Evolutionary conservation across 2,329 filamentous ascomycete species (phyloP), one percentile per base, ranked within the genome.

Genomic region (Neoascochyta sp.): DNA sequence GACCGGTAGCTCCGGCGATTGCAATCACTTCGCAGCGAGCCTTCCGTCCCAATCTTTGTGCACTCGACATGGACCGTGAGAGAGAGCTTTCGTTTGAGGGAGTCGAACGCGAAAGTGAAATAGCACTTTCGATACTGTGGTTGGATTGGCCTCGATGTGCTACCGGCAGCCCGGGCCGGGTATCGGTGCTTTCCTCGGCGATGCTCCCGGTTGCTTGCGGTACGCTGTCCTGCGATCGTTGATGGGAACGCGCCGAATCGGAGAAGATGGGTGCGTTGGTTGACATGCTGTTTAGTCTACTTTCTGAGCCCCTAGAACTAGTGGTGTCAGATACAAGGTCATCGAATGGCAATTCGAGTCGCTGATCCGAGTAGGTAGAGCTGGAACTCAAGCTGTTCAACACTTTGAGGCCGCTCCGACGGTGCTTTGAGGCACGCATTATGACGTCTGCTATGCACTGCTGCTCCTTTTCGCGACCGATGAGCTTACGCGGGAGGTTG

Each of bases 401-500:
- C 7, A 66, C 63, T 43, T 66, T 69, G 7, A 58, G 36, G 8
- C 34, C 40, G 10, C 39, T 37, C 6, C 65, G 63, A 27, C 89
- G 83, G 18, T 74, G 80, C 52, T 72, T 79, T 12, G 84, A 77
- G 27, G 88, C 82, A 25, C 79, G 81, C 42, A 93, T 81, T 27
- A 95, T 86, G 19, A 92, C 47, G 13, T 55, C 50, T 21, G 88
- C 64, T 7, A 95, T 76, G 20, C 76, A 75, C 25, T 80, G 71
- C 22, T 78, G 79, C 57, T 95, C 86, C 39, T 76, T 70, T 16
- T 81, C 72, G 19, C 89, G 78, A 3, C 90, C 90, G 43, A 95
- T 84, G 72, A 93, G 87, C 35, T 74, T 72, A 1, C 79, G 76
- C 0, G 90, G 90, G 12, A 95, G 73, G 45, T 88, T 83, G 64